Conservation (phyloP, 2,329 filamentous ascomycete species). For the Blastomyces parvus region DNA sequence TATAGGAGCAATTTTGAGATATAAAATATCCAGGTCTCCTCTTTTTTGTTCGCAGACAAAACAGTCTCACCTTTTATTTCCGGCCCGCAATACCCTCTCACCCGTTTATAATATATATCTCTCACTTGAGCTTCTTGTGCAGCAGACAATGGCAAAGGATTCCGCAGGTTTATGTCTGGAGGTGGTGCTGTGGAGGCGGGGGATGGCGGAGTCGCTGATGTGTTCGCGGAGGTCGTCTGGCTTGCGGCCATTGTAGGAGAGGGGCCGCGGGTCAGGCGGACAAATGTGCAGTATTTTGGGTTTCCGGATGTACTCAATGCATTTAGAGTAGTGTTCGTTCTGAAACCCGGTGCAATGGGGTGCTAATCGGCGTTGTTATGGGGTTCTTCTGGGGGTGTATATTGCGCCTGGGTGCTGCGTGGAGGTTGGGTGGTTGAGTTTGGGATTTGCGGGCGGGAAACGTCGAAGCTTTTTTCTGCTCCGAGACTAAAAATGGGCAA, state of each 20-base stretch:
- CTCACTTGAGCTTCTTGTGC: conserved; percentile 73
- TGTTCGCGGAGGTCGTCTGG: conserved; percentile 14
- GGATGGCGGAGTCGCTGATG: conserved; percentile 17
- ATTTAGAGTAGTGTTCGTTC: background rate
- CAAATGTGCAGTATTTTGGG: background rate
- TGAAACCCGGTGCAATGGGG: background rate
- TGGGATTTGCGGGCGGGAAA: conserved; percentile 3
- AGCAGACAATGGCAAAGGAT: conserved; percentile 74
- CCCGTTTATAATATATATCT: conserved; percentile 69
- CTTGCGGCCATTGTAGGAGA: conserved; percentile 16
- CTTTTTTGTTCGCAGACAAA: background rate
- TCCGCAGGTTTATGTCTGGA: conserved; percentile 43
- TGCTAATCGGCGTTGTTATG: background rate
- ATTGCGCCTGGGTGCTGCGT: background rate
- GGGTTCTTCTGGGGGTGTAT: background rate
- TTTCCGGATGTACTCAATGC: background rate
- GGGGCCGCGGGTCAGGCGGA: conserved; percentile 2
- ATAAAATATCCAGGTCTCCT: background rate
- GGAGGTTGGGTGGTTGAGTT: conserved; percentile 1
- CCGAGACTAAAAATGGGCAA: conserved; percentile 6
- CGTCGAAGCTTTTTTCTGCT: conserved; percentile 3
- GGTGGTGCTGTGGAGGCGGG: conserved; percentile 10
- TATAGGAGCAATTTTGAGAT: background rate
- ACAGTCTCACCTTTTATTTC: conserved; percentile 60
- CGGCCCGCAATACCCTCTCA: conserved; percentile 62